Evolutionary conservation across 768 basidiomycete genomes (phyloP).

Genomic region (Candolleomyces efflorescens): DNA sequence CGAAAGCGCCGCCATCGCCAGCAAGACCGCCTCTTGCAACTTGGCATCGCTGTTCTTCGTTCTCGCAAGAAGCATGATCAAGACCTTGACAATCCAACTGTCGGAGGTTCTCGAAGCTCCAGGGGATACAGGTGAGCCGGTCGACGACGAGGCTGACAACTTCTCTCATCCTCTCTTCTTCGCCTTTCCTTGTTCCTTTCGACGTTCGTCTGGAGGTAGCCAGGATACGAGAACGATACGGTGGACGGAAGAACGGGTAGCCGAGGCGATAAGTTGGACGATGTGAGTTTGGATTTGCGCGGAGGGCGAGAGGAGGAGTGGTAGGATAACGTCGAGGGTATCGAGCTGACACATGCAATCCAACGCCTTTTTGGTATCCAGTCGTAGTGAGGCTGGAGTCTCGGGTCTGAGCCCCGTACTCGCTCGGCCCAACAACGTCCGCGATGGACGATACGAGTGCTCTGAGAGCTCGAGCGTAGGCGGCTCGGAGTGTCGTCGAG

Average conservation of each 20-base stretch:
- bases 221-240: conserved; percentile 54
- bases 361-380: conserved; percentile 54
- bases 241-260: conserved; percentile 46
- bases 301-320: conserved; percentile 39
- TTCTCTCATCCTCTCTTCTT: conserved; percentile 76
- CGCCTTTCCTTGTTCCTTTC: conserved; percentile 33
- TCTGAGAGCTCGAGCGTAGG: conserved; percentile 61
- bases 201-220: conserved; percentile 56
- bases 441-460: conserved; percentile 56
- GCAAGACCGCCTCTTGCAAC: conserved; percentile 64
- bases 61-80: background rate
- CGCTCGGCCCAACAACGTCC: conserved; percentile 64
- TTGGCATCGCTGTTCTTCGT: conserved; percentile 18
- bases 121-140: background rate
- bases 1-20: conserved; percentile 60
- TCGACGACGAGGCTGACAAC: conserved; percentile 21
- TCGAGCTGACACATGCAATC: conserved; percentile 60
- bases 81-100: conserved; percentile 52
- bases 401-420: conserved; percentile 58
- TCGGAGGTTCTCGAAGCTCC: too few relatives aligned
- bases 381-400: conserved; percentile 32
- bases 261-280: conserved; percentile 53
- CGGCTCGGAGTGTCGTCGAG: conserved; percentile 40
- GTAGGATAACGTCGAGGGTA: conserved; percentile 63
- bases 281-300: conserved; percentile 38